Evolutionary conservation across 1,139 yeast genomes (phyloP).

Genomic region (Meyerozyma carpophila): DNA sequence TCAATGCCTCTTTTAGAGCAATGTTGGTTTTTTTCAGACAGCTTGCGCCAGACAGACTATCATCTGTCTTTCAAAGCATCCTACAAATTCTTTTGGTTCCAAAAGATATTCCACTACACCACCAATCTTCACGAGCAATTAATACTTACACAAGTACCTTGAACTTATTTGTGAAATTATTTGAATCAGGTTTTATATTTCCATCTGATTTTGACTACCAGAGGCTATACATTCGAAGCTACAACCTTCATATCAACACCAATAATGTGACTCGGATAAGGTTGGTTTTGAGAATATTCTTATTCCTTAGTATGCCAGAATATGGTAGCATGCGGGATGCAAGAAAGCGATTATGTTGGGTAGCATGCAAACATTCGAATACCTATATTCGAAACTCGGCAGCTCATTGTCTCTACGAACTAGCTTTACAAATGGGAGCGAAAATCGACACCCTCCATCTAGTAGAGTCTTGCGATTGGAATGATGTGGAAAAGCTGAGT

Average conservation of each 20-base stretch:
- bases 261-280: conserved; percentile 27
- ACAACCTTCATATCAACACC: conserved; percentile 51
- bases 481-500: conserved; percentile 1
- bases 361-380: conserved; percentile 27
- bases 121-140: not conserved
- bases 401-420: conserved; percentile 29
- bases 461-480: conserved; percentile 19
- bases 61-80: not conserved
- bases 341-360: conserved; percentile 22
- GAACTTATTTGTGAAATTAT: conserved; percentile 30
- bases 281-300: conserved; percentile 32
- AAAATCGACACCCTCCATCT: conserved; percentile 5
- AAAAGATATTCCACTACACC: not conserved
- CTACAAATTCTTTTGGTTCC: not conserved
- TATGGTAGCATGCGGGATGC: conserved; percentile 11
- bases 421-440: conserved; percentile 16
- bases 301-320: conserved; percentile 17
- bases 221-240: conserved; percentile 46
- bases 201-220: conserved; percentile 30
- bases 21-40: conserved; percentile 30
- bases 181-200: conserved; percentile 31
- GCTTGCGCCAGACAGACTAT: not conserved
- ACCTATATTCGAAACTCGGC: conserved; percentile 23
- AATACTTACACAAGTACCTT: conserved; percentile 12
- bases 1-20: conserved; percentile 39